Evolutionary conservation across 345 rosid species (phyloP).

Genomic region (Cardamine occulta): DNA sequence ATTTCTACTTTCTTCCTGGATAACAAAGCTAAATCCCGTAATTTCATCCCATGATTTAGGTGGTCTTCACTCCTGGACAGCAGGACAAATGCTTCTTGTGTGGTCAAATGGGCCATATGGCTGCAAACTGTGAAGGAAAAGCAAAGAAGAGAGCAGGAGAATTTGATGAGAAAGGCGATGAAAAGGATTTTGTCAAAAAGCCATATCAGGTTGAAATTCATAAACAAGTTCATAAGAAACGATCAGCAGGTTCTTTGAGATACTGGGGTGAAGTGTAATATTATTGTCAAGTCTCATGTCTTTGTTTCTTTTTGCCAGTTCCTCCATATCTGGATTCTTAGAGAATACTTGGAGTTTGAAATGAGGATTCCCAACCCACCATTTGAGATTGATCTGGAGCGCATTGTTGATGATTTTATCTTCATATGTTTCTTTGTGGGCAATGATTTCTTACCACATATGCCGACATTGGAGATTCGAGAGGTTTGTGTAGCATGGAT

Average conservation of each 20-base stretch:
- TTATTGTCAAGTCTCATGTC: slow-evolving; percentile 24
- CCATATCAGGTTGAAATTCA: slow-evolving; percentile 77
- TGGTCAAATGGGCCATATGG: slow-evolving; percentile 95
- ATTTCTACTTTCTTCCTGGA: background rate
- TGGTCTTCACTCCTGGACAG: slow-evolving; percentile 90
- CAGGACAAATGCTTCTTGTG: slow-evolving; percentile 92
- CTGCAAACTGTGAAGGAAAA: slow-evolving; percentile 87
- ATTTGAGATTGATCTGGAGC: slow-evolving; percentile 76
- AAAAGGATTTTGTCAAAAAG: slow-evolving; percentile 55
- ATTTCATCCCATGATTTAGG: slow-evolving; percentile 45
- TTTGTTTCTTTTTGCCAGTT: slow-evolving; percentile 57
- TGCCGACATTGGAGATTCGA: slow-evolving; percentile 98
- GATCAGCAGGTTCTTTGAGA: slow-evolving; percentile 1
- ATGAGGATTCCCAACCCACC: slow-evolving; percentile 76
- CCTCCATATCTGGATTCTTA: slow-evolving; percentile 88
- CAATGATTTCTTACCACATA: slow-evolving; percentile 97
- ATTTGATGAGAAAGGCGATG: slow-evolving; percentile 90
- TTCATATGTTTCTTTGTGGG: slow-evolving; percentile 99
- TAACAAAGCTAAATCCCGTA: background rate
- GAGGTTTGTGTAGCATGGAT: slow-evolving; percentile 65
- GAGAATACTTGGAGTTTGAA: slow-evolving; percentile 89
- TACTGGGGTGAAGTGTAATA: slow-evolving; percentile 3
- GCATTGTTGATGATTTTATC: slow-evolving; percentile 94
- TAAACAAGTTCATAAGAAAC: background rate
- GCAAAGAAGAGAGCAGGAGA: slow-evolving; percentile 85